Conservation (phyloP, 2,329 filamentous ascomycete species). For the Neofusicoccum sp. region DNA sequence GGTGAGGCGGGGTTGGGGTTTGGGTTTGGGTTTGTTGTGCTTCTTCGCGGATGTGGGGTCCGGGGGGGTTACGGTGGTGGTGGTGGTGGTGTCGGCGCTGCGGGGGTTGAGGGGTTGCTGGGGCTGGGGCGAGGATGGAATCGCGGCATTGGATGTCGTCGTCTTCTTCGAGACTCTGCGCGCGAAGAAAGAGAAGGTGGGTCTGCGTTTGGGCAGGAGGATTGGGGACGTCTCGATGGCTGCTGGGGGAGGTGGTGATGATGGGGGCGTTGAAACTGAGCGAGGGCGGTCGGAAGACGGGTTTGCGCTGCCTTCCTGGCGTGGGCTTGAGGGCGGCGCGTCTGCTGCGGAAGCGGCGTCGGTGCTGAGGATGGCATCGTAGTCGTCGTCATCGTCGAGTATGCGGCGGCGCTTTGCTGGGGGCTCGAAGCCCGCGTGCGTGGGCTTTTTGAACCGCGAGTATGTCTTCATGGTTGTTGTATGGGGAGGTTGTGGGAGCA, state of each 20-base stretch:
- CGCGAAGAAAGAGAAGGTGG: slow-evolving; percentile 47
- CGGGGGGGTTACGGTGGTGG: neutral
- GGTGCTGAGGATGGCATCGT: neutral
- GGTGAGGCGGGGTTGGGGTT: slow-evolving; percentile 44
- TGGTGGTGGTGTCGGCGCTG: slow-evolving; percentile 21
- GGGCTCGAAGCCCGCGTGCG: slow-evolving; percentile 35
- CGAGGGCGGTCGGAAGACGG: neutral
- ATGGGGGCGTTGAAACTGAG: neutral
- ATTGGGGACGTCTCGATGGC: slow-evolving; percentile 46
- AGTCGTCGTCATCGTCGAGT: neutral
- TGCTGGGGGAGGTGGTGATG: slow-evolving; percentile 55
- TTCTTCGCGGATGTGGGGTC: neutral
- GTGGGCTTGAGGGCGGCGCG: slow-evolving; percentile 34
- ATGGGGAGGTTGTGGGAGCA: neutral
- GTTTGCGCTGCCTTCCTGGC: neutral
- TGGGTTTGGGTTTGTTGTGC: slow-evolving; percentile 2
- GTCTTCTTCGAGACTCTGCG: slow-evolving; percentile 43
- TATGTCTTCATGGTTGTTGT: slow-evolving; percentile 34
- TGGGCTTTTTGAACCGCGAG: slow-evolving; percentile 37
- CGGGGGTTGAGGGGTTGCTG: neutral
- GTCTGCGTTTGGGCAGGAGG: slow-evolving; percentile 47
- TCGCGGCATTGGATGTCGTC: slow-evolving; percentile 3
- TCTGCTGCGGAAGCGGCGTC: slow-evolving; percentile 18
- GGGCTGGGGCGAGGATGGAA: neutral
- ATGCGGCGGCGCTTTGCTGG: slow-evolving; percentile 42